Percentiles rank a stretch among this genome's conserved stretches.
Conservation (phyloP, 176 grass and related monocot genomes). For the Triticum aestivum region IWGSC_CS_RefSeq_v2.1 NC_057810.1:222568755-222569254, state of each 20-base stretch:
- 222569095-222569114: not conserved
- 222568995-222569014: not conserved
- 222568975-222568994: constrained; percentile 15
- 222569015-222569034: not conserved
- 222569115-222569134: not conserved
- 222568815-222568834: constrained; percentile 74
- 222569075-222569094: constrained; percentile 1
- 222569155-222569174: not conserved
- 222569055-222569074: not conserved
- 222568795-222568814: constrained; percentile 85
- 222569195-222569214: not conserved
- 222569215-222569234: not conserved
- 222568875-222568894: constrained; percentile 27
- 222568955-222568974: not conserved
- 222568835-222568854: constrained; percentile 77
- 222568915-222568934: constrained; percentile 61
- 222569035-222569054: not conserved
- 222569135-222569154: not conserved
- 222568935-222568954: constrained; percentile 29
- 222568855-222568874: constrained; percentile 25
- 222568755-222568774: constrained; percentile 87
- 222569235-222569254: not conserved
- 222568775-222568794: constrained; percentile 57
- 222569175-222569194: not conserved
- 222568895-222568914: constrained; percentile 38